These are phyloP conservation scores for Exophiala oligosperma DNA, from an alignment of 2,329 filamentous ascomycete genomes.

Conservation along the genomic window DNA sequence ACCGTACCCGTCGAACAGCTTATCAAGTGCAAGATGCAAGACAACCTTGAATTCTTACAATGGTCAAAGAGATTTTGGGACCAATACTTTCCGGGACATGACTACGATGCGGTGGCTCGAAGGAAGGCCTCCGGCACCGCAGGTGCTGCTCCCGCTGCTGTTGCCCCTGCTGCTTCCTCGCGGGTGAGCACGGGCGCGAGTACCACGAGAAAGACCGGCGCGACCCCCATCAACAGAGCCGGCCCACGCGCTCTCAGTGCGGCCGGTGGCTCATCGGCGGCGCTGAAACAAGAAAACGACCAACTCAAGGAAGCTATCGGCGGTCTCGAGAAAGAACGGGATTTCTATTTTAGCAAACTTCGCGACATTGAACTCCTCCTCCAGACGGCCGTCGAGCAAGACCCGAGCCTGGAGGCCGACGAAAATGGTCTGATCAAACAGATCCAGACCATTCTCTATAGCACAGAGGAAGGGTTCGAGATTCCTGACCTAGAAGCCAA, in stretches of 20 bases:
- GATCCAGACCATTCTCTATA: constrained; percentile 96
- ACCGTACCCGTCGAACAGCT: constrained; percentile 84
- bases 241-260: constrained; percentile 26
- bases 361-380: constrained; percentile 94
- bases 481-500: constrained; percentile 78
- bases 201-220: constrained; percentile 61
- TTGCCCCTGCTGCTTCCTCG: constrained; percentile 49
- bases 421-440: constrained; percentile 90
- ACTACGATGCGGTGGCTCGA: constrained; percentile 87
- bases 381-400: constrained; percentile 88
- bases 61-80: constrained; percentile 98
- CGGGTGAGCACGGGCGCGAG: constrained; percentile 42
- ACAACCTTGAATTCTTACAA: constrained; percentile 98
- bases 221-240: constrained; percentile 49
- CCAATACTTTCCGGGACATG: constrained; percentile 93
- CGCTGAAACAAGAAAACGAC: constrained; percentile 77
- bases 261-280: constrained; percentile 45
- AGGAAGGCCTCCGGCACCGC: constrained; percentile 70
- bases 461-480: constrained; percentile 83
- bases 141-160: constrained; percentile 53
- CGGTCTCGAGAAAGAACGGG: constrained; percentile 90
- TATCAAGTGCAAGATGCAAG: constrained; percentile 99
- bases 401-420: constrained; percentile 90
- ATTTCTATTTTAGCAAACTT: constrained; percentile 99
- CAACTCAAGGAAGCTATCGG: constrained; percentile 93